phyloP scores from a whole-genome alignment of 345 rosid species.

The Cardamine occulta region DNA sequence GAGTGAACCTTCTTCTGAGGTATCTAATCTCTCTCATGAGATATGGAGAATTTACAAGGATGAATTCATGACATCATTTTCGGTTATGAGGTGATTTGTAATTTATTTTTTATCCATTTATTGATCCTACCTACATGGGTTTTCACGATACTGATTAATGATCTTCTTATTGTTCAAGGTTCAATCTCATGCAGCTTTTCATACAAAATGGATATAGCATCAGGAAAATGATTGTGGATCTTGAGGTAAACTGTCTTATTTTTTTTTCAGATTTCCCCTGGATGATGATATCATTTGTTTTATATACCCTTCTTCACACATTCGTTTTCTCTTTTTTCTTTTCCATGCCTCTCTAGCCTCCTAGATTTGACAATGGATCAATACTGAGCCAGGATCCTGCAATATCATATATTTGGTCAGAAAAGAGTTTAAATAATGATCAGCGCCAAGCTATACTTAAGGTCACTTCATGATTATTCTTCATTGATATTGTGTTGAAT shows the following conservation, averaged over 20 bases:
- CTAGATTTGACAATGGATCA: slow-evolving; percentile 92
- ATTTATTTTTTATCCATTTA: slow-evolving; percentile 8
- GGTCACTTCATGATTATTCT: slow-evolving; percentile 53
- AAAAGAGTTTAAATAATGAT: slow-evolving; percentile 82
- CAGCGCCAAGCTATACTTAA: slow-evolving; percentile 96
- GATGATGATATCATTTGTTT: slow-evolving; percentile 24
- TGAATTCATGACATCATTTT: slow-evolving; percentile 74
- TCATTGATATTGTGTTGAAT: slow-evolving; percentile 22
- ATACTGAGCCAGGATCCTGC: slow-evolving; percentile 97
- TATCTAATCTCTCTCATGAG: slow-evolving; percentile 54
- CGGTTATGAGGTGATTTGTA: slow-evolving; percentile 76
- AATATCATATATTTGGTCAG: slow-evolving; percentile 90
- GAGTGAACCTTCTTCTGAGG: slow-evolving; percentile 54
- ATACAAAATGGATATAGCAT: slow-evolving; percentile 60
- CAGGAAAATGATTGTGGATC: slow-evolving; percentile 87
- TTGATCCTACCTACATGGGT: slow-evolving; percentile 23
- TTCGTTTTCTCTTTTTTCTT: slow-evolving; percentile 14
- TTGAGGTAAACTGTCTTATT: slow-evolving; percentile 63
- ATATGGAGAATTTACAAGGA: slow-evolving; percentile 91
- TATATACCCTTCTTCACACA: slow-evolving; percentile 17
- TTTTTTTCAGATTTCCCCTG: slow-evolving; percentile 5
- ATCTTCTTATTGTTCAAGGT: slow-evolving; percentile 56
- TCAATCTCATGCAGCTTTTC: slow-evolving; percentile 87
- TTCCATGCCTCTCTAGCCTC: slow-evolving; percentile 60
- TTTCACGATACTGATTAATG: slow-evolving; percentile 16